A percentile compares a stretch with the other conserved stretches of the same genome.
Conservation (phyloP, 352 stramenopile species). For the Phytophthora niederhauseri region DNA sequence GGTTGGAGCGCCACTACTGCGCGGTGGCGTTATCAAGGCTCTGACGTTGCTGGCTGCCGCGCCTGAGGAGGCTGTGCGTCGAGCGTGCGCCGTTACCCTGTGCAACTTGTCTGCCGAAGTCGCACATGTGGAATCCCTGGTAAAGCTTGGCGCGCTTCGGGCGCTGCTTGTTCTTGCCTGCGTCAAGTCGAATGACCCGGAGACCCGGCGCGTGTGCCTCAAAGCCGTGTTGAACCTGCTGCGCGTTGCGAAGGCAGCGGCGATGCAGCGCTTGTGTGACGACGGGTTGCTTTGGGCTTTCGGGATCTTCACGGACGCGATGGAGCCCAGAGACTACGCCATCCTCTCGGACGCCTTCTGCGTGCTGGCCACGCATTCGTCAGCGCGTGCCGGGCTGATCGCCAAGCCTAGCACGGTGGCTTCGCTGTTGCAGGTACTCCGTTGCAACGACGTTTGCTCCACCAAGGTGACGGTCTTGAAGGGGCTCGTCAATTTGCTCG, state of each 20-base stretch:
- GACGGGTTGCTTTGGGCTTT: slow-evolving; percentile 79
- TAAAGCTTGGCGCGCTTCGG: slow-evolving; percentile 87
- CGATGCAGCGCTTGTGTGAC: slow-evolving; percentile 66
- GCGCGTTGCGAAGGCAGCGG: slow-evolving; percentile 37
- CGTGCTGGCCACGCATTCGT: slow-evolving; percentile 58
- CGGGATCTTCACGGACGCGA: slow-evolving; percentile 57
- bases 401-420: slow-evolving; percentile 51
- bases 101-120: slow-evolving; percentile 93
- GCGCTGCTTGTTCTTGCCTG: slow-evolving; percentile 88
- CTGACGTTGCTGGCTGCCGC: slow-evolving; percentile 66
- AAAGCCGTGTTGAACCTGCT: slow-evolving; percentile 76
- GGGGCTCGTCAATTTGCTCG: slow-evolving; percentile 58
- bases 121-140: slow-evolving; percentile 90
- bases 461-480: slow-evolving; percentile 56
- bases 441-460: slow-evolving; percentile 19
- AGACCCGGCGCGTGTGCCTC: slow-evolving; percentile 76
- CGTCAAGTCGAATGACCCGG: slow-evolving; percentile 80
- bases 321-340: slow-evolving; percentile 61
- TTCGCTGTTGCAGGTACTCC: slow-evolving; percentile 53
- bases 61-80: slow-evolving; percentile 73
- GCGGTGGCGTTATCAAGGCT: slow-evolving; percentile 72
- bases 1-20: slow-evolving; percentile 57
- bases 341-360: slow-evolving; percentile 73
- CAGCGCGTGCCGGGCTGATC: slow-evolving; percentile 51
- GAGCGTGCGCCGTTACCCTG: slow-evolving; percentile 87